Base-by-base conservation (phyloP, 2,329 filamentous ascomycete species). In the Epichloe sp. region DNA sequence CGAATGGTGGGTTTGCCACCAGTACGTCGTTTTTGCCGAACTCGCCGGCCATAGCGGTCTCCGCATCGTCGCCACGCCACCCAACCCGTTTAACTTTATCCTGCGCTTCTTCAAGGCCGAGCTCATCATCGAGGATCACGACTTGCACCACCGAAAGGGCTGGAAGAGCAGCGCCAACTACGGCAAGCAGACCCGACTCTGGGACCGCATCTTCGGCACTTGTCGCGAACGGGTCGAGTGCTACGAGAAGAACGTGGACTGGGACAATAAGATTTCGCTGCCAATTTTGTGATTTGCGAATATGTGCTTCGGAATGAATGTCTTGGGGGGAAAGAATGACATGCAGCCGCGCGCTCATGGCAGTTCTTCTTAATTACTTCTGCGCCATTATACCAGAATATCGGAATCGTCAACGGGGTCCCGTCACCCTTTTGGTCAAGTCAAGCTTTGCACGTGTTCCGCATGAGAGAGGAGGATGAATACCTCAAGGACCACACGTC, bases 131-230 rank as follows among this genome's bases (percentile, higher is more conserved):
- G 52, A 53, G 23, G 52, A 53, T 15, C 52, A 53, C 12, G 52
- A 53, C 34, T n/a, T 53, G 17, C 52, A 53, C 7, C 48, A 53
- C 26, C 52, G 52, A 3, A 53, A 53, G 41, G 48, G 48, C 17
- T 53, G 52, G 52, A 53, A 50, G 52, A 50, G 34, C 38, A 53
- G 52, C 41, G 34, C 19, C 15, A 53, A 51, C 19, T 53, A 53
- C 40, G 51, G 51, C 17, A 53, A 53, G 51, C 51, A 53, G 8
- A 53, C 48, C 3, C 43, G 51, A 11, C 43, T 53, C 4, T 53
- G 51, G 51, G 51, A 53, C 23, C 43, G 51, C 2, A 17, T 47
- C n/a, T 53, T 53, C 21, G 51, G 51, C 2, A 53, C 51, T 3
- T 52, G 51, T 23, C 46, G 47, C 17, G 51, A 43, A n/a, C 51